Base-by-base conservation (phyloP, 805 yeast genomes). In the Pichia eremophila region DNA sequence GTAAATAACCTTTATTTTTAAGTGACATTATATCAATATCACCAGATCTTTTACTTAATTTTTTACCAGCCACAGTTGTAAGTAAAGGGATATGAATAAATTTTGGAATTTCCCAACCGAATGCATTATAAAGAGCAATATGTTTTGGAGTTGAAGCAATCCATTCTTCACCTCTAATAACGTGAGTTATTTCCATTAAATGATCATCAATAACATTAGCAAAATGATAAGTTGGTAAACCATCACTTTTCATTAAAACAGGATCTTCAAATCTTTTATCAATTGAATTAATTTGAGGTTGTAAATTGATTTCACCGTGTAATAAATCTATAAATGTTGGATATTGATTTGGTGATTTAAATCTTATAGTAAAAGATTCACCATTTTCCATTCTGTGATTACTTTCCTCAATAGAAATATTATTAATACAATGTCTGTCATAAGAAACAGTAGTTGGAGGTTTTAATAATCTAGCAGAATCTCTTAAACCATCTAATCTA, bases 111-210 rank as follows among this genome's bases (percentile, higher is more conserved):
- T 58, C 53, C 97, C 97, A 91, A 0, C 85, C 87, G 60, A 91
- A 83, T 0, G 96, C 95, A 17, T 74, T 57, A 61, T 93, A 95
- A 45, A 93, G 63, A 0, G 96, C 91, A 41, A 89, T 73, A 59
- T 93, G 99, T 57, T 90, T 91, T 2, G 97, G 96, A 0, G 99
- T 93, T 0, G 98, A 87, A 1, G 95, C 85, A 11, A 93, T 68
- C 99, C 99, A 93, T 63, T 93, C 99, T 60, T 93, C 99, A 34
- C 99, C 99, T 55, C 99, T 73, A 6, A 93, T 80, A 9, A 93
- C 99, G 64, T 93, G 97, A 0, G 96, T 85, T 40, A 93, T 85
- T 41, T 79, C 64, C 99, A 93, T 93, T 42, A 85, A 67, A 62
- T 90, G 95, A 61, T 93, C 99, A 61, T 93, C 99, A 4, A 93